Conservation (phyloP, 331 rosid species). For the Dryas integrifolia region DNA sequence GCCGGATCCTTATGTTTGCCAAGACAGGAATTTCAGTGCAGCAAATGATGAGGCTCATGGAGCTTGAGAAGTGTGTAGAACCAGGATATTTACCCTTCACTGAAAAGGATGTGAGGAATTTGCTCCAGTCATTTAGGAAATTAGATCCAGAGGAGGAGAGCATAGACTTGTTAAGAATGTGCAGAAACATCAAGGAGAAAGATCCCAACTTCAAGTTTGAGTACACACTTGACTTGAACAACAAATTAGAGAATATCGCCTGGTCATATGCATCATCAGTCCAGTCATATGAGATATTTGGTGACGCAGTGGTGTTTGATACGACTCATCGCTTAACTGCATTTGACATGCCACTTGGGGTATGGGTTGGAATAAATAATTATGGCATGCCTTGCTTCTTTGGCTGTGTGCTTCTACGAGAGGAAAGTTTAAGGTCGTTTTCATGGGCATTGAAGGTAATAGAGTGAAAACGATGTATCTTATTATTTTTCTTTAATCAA, state of each 20-base stretch:
- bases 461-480: slow-evolving; percentile 11
- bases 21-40: slow-evolving; percentile 96
- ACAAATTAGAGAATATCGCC: slow-evolving; percentile 77
- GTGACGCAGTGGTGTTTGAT: slow-evolving; percentile 91
- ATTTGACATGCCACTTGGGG: slow-evolving; percentile 90
- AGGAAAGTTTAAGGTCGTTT: slow-evolving; percentile 73
- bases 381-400: slow-evolving; percentile 99
- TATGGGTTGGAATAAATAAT: slow-evolving; percentile 95
- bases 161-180: slow-evolving; percentile 83
- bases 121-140: slow-evolving; percentile 87
- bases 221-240: slow-evolving; percentile 65
- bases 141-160: slow-evolving; percentile 86
- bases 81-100: slow-evolving; percentile 95
- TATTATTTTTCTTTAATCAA: slow-evolving; percentile 18
- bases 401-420: slow-evolving; percentile 83
- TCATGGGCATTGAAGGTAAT: slow-evolving; percentile 92
- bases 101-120: slow-evolving; percentile 90
- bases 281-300: slow-evolving; percentile 76
- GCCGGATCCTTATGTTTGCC: slow-evolving; percentile 87
- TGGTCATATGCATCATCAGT: slow-evolving; percentile 95
- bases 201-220: slow-evolving; percentile 89
- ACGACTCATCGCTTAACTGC: slow-evolving; percentile 89
- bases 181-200: slow-evolving; percentile 80
- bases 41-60: slow-evolving; percentile 98
- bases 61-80: slow-evolving; percentile 92